A percentile compares a stretch with the other conserved stretches of the same genome.
These are phyloP conservation scores for Komagataea norvegica DNA, from an alignment of 1,139 yeast species.

Conservation along the genomic window DNA sequence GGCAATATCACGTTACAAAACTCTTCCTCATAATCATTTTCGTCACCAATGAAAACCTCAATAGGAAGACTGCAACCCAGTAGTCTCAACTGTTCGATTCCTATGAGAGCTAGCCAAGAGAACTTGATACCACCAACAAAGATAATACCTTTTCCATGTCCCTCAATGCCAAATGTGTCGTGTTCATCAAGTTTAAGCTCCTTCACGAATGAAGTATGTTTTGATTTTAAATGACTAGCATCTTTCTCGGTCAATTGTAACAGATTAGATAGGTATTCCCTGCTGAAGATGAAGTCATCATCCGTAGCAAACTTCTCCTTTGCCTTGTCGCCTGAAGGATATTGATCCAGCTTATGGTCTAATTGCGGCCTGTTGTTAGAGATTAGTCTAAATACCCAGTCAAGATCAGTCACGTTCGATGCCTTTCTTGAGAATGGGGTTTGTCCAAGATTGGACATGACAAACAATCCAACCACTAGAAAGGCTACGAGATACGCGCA, in stretches of 20 bases:
- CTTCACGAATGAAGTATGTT: constrained; percentile 22
- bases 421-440: background rate
- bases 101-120: constrained; percentile 49
- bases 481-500: constrained; percentile 3
- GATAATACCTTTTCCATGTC: constrained; percentile 46
- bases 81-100: constrained; percentile 47
- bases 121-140: constrained; percentile 60
- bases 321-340: constrained; percentile 27
- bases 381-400: constrained; percentile 27
- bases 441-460: background rate
- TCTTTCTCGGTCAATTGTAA: constrained; percentile 24
- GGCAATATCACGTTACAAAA: constrained; percentile 53
- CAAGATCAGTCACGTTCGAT: constrained; percentile 12
- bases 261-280: constrained; percentile 27
- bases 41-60: constrained; percentile 55
- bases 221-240: constrained; percentile 21
- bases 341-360: constrained; percentile 23
- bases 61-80: constrained; percentile 53
- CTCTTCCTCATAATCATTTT: constrained; percentile 44
- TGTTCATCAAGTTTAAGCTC: constrained; percentile 19
- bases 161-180: constrained; percentile 27
- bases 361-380: constrained; percentile 27
- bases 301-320: constrained; percentile 32
- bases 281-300: constrained; percentile 28
- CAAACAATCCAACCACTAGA: background rate